Evolutionary conservation across 345 rosid genomes (phyloP).

Genomic region (Hibiscus syriacus): DNA sequence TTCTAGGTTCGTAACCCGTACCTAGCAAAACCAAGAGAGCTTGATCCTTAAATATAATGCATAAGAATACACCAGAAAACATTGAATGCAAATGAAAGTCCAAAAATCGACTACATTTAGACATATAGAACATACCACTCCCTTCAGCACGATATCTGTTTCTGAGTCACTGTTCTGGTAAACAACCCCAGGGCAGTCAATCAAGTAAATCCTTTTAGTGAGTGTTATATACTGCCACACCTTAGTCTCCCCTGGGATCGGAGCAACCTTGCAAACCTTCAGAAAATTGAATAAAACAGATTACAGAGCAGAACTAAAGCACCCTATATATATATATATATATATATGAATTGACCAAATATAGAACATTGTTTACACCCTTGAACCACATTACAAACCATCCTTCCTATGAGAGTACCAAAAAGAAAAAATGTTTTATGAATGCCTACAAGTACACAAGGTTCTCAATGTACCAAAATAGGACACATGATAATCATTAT

Average conservation of each 20-base stretch:
- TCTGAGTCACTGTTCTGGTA: constrained; percentile 81
- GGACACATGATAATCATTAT: neutral
- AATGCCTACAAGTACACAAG: neutral
- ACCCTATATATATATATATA: neutral
- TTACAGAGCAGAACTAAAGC: neutral
- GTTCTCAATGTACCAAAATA: neutral
- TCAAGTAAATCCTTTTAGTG: constrained; percentile 85
- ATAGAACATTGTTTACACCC: neutral
- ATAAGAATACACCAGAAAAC: neutral
- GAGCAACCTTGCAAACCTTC: constrained; percentile 98
- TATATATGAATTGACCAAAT: no score
- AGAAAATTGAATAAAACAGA: neutral
- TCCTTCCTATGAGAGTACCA: neutral
- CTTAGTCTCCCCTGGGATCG: constrained; percentile 97
- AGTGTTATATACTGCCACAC: constrained; percentile 96
- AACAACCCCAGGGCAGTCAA: constrained; percentile 96
- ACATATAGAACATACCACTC: constrained; percentile 58
- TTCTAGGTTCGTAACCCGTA: constrained; percentile 72
- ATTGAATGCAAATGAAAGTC: neutral
- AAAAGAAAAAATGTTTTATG: neutral
- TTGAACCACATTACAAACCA: neutral
- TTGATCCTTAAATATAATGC: neutral
- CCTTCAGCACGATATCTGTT: constrained; percentile 90
- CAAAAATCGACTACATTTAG: neutral
- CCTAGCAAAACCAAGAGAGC: constrained; percentile 31